Evolutionary conservation across 306 rosid species (phyloP).

Genomic region (Dryas octopetala): DNA sequence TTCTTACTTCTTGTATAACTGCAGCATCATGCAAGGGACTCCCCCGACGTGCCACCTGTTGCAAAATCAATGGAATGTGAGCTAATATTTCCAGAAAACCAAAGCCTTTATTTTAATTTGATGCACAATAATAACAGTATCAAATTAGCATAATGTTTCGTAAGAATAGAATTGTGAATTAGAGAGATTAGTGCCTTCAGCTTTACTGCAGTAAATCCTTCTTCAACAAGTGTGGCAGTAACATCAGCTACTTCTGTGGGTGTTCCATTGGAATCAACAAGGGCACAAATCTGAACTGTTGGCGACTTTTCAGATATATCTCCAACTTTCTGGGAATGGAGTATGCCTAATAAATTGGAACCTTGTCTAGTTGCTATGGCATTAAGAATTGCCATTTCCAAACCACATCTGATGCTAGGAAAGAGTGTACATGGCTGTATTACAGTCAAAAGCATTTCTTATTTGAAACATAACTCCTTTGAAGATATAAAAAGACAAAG

Average conservation of each 20-base stretch:
- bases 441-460: slow-evolving; percentile 22
- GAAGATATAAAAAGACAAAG: slow-evolving; percentile 1
- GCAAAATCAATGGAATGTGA: slow-evolving; percentile 1
- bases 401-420: slow-evolving; percentile 98
- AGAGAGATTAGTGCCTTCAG: slow-evolving; percentile 51
- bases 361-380: slow-evolving; percentile 67
- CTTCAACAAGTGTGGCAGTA: slow-evolving; percentile 62
- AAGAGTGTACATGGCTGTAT: slow-evolving; percentile 76
- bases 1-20: slow-evolving; percentile 73
- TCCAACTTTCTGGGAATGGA: slow-evolving; percentile 44
- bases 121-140: slow-evolving; percentile 13
- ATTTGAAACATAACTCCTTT: not conserved
- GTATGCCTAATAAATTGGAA: slow-evolving; percentile 56
- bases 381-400: slow-evolving; percentile 97
- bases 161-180: not conserved
- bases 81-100: not conserved
- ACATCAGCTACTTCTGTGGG: slow-evolving; percentile 71
- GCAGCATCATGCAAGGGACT: slow-evolving; percentile 69
- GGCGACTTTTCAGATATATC: slow-evolving; percentile 32
- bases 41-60: slow-evolving; percentile 75
- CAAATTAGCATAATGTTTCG: slow-evolving; percentile 8
- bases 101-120: not conserved
- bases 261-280: slow-evolving; percentile 64
- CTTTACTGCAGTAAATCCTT: slow-evolving; percentile 89
- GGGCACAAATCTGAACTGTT: slow-evolving; percentile 72